A percentile compares a stretch with the other conserved stretches of the same genome.
These are phyloP conservation scores for Melocanna baccifera DNA, from an alignment of 176 grass and related monocot genomes.

Conservation along the genomic window DNA sequence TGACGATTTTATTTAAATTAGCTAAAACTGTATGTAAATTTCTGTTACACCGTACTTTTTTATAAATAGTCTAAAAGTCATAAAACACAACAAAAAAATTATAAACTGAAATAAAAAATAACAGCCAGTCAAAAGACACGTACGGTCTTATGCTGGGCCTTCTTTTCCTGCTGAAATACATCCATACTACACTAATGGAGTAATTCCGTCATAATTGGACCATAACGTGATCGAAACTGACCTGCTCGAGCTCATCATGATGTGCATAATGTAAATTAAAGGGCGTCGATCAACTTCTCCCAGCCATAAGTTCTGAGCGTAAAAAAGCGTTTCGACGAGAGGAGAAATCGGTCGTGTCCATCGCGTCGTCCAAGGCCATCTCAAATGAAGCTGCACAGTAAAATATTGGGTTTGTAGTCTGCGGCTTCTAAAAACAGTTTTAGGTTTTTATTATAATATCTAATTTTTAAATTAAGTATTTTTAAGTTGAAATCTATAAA, in stretches of 20 bases:
- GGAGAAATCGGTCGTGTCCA: neutral
- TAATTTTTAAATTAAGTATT: no score
- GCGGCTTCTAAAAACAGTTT: no score
- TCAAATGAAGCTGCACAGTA: no score
- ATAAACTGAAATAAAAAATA: no score
- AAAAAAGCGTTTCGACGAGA: neutral
- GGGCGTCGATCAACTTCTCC: neutral
- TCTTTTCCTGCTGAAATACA: neutral
- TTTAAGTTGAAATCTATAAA: no score
- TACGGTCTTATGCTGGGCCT: neutral
- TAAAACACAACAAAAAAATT: no score
- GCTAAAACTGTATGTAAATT: fast-evolving
- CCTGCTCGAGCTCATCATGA: neutral
- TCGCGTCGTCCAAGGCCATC: neutral
- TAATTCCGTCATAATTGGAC: neutral
- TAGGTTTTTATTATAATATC: no score
- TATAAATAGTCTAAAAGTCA: no score
- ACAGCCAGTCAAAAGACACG: neutral
- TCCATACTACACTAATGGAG: no score
- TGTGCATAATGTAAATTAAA: neutral
- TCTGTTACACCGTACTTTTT: no score
- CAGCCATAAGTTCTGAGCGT: neutral
- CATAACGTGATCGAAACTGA: neutral
- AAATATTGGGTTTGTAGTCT: no score
- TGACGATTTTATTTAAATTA: no score